Base-by-base conservation (phyloP, 2,329 filamentous ascomycete species). In the Phaeosphaeria sp. region DNA sequence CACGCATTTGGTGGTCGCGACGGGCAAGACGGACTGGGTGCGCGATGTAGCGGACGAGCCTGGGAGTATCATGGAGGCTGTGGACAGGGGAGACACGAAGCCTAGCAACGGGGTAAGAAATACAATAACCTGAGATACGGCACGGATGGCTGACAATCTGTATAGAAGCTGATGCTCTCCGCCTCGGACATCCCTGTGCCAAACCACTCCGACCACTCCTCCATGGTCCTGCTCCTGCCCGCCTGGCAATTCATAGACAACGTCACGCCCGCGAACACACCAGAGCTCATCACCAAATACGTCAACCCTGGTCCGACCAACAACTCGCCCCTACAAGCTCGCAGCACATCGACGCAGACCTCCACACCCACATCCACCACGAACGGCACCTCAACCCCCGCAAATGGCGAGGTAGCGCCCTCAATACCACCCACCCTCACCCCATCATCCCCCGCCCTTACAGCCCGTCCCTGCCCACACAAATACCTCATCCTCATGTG, bases 21-120 rank as follows among this genome's bases (percentile, higher is more conserved):
- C 95, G n/a, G 92, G 93, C 60, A 97, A 97, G 85, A 86, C 89
- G 24, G 95, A 99, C 78, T 99, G 95, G 95, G 90, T 94, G 72
- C 81, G 91, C 59, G 90, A 96, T 80, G 91, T 97, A 4, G 71
- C 74, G 55, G 91, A 98, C 73, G 95, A 98, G 82, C 89, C 91
- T 66, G 84, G 82, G 47, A 85, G 82, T 56, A 77, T 87, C 52
- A 86, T 86, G 83, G 80, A 83, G 71, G 81, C 81, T 1, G 78
- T 83, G 13, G 80, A 79, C 59, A 79, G 80, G 65, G 80, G 81
- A 53, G 82, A 83, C 1, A 79, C 82, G 11, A 84, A 83, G 73
- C 89, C 89, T 1, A 83, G 77, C 24, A 91, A 91, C 62, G 91
- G 91, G 56, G 90, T 92, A 79, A 74, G 86, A 82, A 24, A 2